Conservation (phyloP, 2,329 filamentous ascomycete species). For the Pezicula radicicola region DNA sequence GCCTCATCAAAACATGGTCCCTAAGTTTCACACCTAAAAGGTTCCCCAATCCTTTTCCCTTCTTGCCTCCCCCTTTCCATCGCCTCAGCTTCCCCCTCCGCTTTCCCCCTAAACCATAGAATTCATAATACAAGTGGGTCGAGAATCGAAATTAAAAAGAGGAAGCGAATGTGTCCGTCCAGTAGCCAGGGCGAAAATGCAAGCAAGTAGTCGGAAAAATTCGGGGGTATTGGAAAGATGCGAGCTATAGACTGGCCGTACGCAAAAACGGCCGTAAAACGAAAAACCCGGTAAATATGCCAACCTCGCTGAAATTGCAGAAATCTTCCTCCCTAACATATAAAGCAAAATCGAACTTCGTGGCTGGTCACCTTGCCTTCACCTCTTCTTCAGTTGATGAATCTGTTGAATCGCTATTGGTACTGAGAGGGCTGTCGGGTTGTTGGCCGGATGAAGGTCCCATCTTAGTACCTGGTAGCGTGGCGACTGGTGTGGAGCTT, state of each 20-base stretch:
- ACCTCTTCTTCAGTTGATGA: slow-evolving; percentile 13
- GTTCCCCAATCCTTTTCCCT: too few species aligned
- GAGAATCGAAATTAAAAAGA: background rate
- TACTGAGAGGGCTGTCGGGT: slow-evolving; percentile 11
- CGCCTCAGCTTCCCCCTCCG: background rate
- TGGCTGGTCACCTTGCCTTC: slow-evolving; percentile 2
- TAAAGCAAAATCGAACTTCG: background rate
- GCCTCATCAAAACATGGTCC: too few species aligned
- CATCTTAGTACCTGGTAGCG: slow-evolving; percentile 20
- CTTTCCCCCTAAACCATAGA: background rate
- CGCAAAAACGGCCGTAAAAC: too few species aligned
- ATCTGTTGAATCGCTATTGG: slow-evolving; percentile 20
- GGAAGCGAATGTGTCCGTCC: background rate
- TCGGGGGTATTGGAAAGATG: background rate
- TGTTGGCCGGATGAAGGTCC: slow-evolving; percentile 15
- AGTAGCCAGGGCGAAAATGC: background rate
- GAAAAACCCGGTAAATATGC: background rate
- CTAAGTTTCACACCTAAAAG: too few species aligned
- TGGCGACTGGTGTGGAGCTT: slow-evolving; percentile 16
- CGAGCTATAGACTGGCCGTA: background rate
- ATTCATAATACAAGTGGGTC: background rate
- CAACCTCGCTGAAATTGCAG: background rate
- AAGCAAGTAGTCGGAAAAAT: background rate
- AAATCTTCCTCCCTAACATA: background rate
- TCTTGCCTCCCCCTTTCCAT: too few species aligned